Evolutionary conservation across 2,329 filamentous ascomycete species (phyloP), one percentile per base, ranked within the genome.

Genomic region (Penicillium griseofulvum): DNA sequence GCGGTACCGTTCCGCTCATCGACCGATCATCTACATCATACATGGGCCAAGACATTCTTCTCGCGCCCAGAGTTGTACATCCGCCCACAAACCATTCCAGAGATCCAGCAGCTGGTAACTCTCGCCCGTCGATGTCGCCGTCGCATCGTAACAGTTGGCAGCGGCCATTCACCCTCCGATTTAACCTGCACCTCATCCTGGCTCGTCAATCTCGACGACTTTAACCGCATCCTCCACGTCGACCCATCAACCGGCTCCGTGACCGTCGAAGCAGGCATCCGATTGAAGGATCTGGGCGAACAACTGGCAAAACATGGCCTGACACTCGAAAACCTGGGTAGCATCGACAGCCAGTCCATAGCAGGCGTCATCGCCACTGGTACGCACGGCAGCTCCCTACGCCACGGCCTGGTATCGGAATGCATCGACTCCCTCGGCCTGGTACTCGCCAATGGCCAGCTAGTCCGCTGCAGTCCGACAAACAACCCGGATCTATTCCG

Each of bases 21-120:
- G 55, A 78, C 83, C 56, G 79, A 83, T 50, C 87, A 97, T 73
- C 76, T 87, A 46, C 94, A 97, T 78, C 87, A 87, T 67, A 99
- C 94, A 19, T 99, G 94, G 94, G 94, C 94, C 37, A 87, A 87
- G 69, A 97, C 94, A 47, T 97, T 95, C 77, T 87, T 89, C 67
- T 94, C 88, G 48, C 84, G 87, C 17, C 94, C 94, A 3, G 91
- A 97, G 78, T 86, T 97, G 55, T 97, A 93, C 76, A 85, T 97
- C 65, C 89, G 89, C 67, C 94, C 94, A 2, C 83, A 89, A 66
- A 87, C 87, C 1, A 79, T 94, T 49, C 78, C 80, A 14, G 93
- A 97, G 75, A 84, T 99, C 62, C 88, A 93, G 72, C 92, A 95
- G 72, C 80, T 89, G 48, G 83, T 97, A 58, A 87, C 82, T 39